A percentile compares a stretch with the other conserved stretches of the same genome.
Conservation (phyloP, 495 filamentous ascomycete genomes). For the Tuber umbilicatum region DNA sequence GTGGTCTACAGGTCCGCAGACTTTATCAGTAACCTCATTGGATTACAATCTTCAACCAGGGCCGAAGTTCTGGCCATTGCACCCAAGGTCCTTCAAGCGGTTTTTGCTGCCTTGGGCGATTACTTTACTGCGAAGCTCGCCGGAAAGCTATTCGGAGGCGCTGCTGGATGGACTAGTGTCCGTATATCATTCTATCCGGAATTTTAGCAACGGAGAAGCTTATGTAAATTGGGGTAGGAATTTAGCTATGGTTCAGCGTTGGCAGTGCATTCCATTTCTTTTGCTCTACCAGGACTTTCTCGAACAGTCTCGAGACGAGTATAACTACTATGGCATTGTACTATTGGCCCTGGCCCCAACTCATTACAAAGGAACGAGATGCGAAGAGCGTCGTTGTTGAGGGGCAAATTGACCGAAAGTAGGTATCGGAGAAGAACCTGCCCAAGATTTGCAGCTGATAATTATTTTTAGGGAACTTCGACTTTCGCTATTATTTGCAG, state of each 20-base stretch:
- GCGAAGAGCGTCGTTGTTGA: constrained; percentile 1
- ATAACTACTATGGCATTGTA: constrained; percentile 72
- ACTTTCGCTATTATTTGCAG: constrained; percentile 65
- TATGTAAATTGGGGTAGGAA: background rate
- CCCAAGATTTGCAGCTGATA: background rate
- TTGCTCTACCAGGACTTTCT: constrained; percentile 84
- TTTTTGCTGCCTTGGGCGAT: constrained; percentile 72
- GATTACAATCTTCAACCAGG: constrained; percentile 47
- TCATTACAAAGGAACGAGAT: constrained; percentile 5
- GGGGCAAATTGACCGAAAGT: constrained; percentile 26
- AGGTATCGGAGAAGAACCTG: background rate
- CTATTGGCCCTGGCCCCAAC: constrained; percentile 73
- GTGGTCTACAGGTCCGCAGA: constrained; percentile 61
- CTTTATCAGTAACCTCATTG: constrained; percentile 49
- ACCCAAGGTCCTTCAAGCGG: constrained; percentile 69
- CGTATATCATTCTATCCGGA: constrained; percentile 6
- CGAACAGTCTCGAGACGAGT: constrained; percentile 86
- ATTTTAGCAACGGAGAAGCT: background rate
- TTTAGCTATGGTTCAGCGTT: constrained; percentile 61
- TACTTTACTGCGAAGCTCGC: constrained; percentile 85
- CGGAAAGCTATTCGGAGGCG: constrained; percentile 60
- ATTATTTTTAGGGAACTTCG: constrained; percentile 47
- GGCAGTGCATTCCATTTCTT: constrained; percentile 96
- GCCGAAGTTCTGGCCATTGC: constrained; percentile 61
- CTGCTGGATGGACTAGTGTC: constrained; percentile 43